Evolutionary conservation across 345 rosid genomes (phyloP), one percentile per base, ranked within the genome.

Genomic region (Lepidium sativum): DNA sequence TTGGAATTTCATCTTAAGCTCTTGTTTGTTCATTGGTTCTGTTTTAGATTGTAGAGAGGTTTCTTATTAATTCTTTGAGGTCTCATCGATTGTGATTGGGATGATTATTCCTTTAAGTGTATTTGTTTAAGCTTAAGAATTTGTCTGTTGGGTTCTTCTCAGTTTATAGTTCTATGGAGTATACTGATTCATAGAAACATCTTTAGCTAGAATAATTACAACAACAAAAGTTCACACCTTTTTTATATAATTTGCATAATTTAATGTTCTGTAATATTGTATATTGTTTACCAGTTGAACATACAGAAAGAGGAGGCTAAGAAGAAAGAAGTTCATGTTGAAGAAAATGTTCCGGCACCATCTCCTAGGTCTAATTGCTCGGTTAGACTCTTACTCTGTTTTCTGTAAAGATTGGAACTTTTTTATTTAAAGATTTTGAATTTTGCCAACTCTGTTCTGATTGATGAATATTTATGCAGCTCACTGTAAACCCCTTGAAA

Each of bases 361-460:
- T 89, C 97, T 68, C 94, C 83, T 35, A 87, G 97, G 27, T 89
- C 98, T 6, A 92, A 92, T 75, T 87, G 96, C 62, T 67, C 98
- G 57, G 98, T 92, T 81, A 42, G 56, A 50, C 58, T 66, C 9
- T 41, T 17, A 12, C 51, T 55, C 23, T 38, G 2, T 52, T 51
- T 39, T 50, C 5, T 47, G 20, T 2, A 2, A 45, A 39, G 33
- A 16, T 62, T 63, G 32, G 2, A 52, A 16, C n/a, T 42, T 66
- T 33, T 33, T 58, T 7, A 34, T n/a, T 20, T 16, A 51, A 21
- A 38, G 25, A 37, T 42, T 37, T 54, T 20, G 12, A 55, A 0
- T 16, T 54, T 34, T 42, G 14, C 15, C 12, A 8, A 39, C 32
- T 18, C 29, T 14, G 6, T 59, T 9, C 38, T 50, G 8, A 20